Conservation (phyloP, 2,329 filamentous ascomycete genomes). For the Gnomoniopsis sp. region DNA sequence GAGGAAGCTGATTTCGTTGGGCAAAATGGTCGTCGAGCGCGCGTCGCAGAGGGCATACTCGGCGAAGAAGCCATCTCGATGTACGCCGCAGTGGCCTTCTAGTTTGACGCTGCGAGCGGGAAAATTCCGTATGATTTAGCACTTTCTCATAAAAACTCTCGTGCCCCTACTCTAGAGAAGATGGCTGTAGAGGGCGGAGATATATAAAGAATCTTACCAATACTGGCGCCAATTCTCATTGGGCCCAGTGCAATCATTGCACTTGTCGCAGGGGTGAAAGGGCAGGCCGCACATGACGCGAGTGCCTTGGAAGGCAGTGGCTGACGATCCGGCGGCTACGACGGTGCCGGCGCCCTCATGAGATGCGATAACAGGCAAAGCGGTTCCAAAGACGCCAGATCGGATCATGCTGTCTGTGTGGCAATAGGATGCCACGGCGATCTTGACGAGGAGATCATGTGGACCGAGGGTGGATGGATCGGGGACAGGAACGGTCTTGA, state of each 20-base stretch:
- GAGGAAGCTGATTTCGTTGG: conserved; percentile 44
- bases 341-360: conserved; percentile 58
- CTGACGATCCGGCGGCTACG: conserved; percentile 40
- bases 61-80: conserved; percentile 51
- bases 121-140: not conserved
- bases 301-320: conserved; percentile 46
- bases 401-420: conserved; percentile 59
- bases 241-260: conserved; percentile 42
- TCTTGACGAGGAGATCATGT: conserved; percentile 56
- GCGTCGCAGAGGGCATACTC: conserved; percentile 53
- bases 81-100: conserved; percentile 45
- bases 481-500: conserved; percentile 48
- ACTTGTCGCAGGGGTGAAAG: conserved; percentile 49
- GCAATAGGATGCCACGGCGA: conserved; percentile 58
- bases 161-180: too few relatives aligned
- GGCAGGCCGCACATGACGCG: conserved; percentile 54
- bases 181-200: too few relatives aligned
- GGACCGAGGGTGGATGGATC: conserved; percentile 43
- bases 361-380: conserved; percentile 50
- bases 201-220: not conserved
- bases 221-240: not conserved
- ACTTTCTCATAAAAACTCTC: not conserved
- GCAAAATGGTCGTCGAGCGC: conserved; percentile 41
- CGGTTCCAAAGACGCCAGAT: conserved; percentile 43
- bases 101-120: conserved; percentile 20